Percentiles rank a stretch among this genome's conserved stretches.
These are phyloP conservation scores for Colletotrichum neosansevieriae DNA, from an alignment of 2,329 filamentous ascomycete species.

Conservation along the genomic window DNA sequence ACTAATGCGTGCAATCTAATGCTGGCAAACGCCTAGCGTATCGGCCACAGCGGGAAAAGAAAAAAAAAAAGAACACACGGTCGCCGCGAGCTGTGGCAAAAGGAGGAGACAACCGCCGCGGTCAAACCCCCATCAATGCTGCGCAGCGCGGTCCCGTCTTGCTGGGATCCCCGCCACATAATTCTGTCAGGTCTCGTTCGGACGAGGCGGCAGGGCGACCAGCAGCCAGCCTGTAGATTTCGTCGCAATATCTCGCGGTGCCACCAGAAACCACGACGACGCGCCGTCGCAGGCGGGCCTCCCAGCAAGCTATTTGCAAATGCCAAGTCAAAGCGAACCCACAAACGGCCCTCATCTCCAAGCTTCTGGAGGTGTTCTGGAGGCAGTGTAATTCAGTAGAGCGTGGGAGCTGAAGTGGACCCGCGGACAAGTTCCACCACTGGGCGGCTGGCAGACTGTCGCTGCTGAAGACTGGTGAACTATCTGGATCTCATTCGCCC, in stretches of 20 bases:
- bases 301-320: slow-evolving; percentile 35
- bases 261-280: slow-evolving; percentile 14
- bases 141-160: slow-evolving; percentile 22
- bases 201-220: slow-evolving; percentile 25
- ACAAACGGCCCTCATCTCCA: slow-evolving; percentile 29
- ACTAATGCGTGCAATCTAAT: slow-evolving; percentile 5
- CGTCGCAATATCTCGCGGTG: slow-evolving; percentile 18
- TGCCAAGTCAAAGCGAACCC: slow-evolving; percentile 29
- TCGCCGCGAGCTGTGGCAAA: slow-evolving; percentile 38
- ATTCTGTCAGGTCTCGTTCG: slow-evolving; percentile 18
- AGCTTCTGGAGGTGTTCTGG: slow-evolving; percentile 37
- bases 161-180: slow-evolving; percentile 29
- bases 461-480: slow-evolving; percentile 7
- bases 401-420: slow-evolving; percentile 9
- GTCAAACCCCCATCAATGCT: slow-evolving; percentile 27
- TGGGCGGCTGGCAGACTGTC: slow-evolving; percentile 12
- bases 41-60: slow-evolving; percentile 33
- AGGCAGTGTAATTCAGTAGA: slow-evolving; percentile 28
- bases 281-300: slow-evolving; percentile 30
- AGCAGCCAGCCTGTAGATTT: slow-evolving; percentile 23
- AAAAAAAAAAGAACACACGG: slow-evolving; percentile 32
- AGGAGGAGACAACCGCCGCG: slow-evolving; percentile 11
- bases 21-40: slow-evolving; percentile 20
- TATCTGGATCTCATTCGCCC: slow-evolving; percentile 28
- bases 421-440: neutral